phyloP scores from a whole-genome alignment of 176 grass and related monocot genomes.

The Oryza longistaminata region DNA sequence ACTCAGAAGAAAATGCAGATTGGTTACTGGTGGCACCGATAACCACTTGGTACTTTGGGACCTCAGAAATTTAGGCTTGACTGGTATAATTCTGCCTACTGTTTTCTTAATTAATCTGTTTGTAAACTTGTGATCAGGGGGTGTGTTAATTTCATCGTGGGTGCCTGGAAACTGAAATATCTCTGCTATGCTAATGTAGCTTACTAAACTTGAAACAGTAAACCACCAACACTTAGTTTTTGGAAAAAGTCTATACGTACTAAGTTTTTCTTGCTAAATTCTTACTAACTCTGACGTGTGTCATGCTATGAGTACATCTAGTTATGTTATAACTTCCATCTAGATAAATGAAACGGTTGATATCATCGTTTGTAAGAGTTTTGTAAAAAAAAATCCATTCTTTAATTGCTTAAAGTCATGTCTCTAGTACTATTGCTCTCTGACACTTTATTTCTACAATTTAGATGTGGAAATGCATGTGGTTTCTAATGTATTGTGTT shows the following conservation, averaged over 20 bases:
- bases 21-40: constrained; percentile 96
- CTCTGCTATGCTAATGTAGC: not conserved
- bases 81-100: constrained; percentile 52
- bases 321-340: too few species aligned
- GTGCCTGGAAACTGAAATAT: not conserved
- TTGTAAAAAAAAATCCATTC: too few species aligned
- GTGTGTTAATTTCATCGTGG: not conserved
- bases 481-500: constrained; percentile 10
- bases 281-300: too few species aligned
- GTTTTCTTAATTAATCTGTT: constrained; percentile 10
- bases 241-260: too few species aligned
- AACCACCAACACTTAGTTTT: not conserved
- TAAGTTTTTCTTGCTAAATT: too few species aligned
- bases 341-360: too few species aligned
- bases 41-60: constrained; percentile 99
- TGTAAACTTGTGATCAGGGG: not conserved
- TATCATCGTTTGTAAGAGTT: too few species aligned
- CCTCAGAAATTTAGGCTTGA: constrained; percentile 93
- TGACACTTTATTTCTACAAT: not conserved
- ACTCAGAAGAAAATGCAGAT: constrained; percentile 90
- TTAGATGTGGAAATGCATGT: not conserved
- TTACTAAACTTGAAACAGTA: not conserved
- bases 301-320: too few species aligned
- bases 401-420: constrained; percentile 11
- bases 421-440: not conserved